Evolutionary conservation across 345 rosid species (phyloP).

Genomic region (Hibiscus mutabilis): DNA sequence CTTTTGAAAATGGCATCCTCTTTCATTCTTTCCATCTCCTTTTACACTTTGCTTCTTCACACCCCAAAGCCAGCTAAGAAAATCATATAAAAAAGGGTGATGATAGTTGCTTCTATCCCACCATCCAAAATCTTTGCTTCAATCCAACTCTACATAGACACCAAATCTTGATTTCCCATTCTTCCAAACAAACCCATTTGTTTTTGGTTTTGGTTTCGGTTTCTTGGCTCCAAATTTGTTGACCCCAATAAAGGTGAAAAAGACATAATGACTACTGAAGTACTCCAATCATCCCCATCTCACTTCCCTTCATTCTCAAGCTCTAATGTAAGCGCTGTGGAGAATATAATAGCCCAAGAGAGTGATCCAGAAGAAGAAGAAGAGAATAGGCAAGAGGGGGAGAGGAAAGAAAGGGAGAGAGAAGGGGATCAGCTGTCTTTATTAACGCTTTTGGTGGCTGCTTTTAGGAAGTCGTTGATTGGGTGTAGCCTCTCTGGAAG

Average conservation of each 20-base stretch:
- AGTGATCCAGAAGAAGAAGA: conserved; percentile 14
- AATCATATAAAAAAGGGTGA: conserved; percentile 17
- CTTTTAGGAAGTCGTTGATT: conserved; percentile 68
- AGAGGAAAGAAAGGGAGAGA: conserved; percentile 24
- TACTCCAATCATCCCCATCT: conserved; percentile 62
- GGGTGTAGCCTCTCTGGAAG: conserved; percentile 54
- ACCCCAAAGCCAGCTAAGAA: conserved; percentile 22
- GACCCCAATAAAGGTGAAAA: conserved; percentile 13
- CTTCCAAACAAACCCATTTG: conserved; percentile 13
- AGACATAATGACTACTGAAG: conserved; percentile 65
- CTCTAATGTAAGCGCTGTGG: conserved; percentile 29
- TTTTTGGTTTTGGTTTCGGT: conserved; percentile 14
- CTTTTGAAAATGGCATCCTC: background rate
- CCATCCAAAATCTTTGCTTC: conserved; percentile 60
- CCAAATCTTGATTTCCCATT: conserved; percentile 12
- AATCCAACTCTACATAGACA: conserved; percentile 68
- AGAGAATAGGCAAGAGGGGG: conserved; percentile 12
- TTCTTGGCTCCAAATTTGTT: conserved; percentile 34
- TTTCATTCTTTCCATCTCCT: background rate
- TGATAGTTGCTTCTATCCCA: conserved; percentile 50
- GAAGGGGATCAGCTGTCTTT: conserved; percentile 55
- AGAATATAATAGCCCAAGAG: conserved; percentile 22
- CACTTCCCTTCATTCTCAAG: conserved; percentile 91
- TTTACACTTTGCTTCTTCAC: conserved; percentile 27
- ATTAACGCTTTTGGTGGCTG: conserved; percentile 55